A percentile compares a stretch with the other conserved stretches of the same genome.
phyloP scores from a whole-genome alignment of 257 asterid species.

The Coffea eugenioides region DNA sequence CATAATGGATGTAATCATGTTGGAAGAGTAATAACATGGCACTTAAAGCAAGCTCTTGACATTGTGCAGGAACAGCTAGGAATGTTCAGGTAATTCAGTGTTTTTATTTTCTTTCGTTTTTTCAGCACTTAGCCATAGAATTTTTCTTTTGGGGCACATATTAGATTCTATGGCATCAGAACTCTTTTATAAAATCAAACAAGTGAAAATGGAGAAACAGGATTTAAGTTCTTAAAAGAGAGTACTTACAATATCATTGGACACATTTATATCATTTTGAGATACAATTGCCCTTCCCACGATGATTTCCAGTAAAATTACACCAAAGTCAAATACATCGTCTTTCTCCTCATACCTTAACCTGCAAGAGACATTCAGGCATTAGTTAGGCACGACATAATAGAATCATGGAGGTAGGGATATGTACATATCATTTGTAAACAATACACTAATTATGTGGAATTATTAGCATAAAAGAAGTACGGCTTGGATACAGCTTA shows the following conservation, averaged over 20 bases:
- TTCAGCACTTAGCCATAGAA: neutral
- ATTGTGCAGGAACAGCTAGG: neutral
- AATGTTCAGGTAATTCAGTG: neutral
- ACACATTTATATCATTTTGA: constrained; percentile 40
- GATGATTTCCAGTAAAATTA: constrained; percentile 73
- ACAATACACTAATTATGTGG: neutral
- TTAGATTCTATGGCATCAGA: neutral
- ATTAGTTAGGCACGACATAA: neutral
- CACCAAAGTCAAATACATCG: constrained; percentile 76
- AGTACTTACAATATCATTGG: constrained; percentile 62
- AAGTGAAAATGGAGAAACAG: neutral
- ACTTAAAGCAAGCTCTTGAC: neutral
- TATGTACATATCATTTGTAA: neutral
- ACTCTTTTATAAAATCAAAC: neutral
- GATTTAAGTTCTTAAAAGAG: neutral
- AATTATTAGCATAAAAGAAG: neutral
- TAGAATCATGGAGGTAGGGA: neutral
- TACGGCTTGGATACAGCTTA: neutral
- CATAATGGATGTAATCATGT: neutral
- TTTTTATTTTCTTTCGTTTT: neutral
- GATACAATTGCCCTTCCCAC: constrained; percentile 59
- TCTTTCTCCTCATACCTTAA: constrained; percentile 41
- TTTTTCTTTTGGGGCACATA: neutral
- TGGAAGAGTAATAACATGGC: neutral
- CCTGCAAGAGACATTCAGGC: constrained; percentile 34